phyloP scores from a whole-genome alignment of 306 rosid species.

The Gleditsia sinensis region DNA sequence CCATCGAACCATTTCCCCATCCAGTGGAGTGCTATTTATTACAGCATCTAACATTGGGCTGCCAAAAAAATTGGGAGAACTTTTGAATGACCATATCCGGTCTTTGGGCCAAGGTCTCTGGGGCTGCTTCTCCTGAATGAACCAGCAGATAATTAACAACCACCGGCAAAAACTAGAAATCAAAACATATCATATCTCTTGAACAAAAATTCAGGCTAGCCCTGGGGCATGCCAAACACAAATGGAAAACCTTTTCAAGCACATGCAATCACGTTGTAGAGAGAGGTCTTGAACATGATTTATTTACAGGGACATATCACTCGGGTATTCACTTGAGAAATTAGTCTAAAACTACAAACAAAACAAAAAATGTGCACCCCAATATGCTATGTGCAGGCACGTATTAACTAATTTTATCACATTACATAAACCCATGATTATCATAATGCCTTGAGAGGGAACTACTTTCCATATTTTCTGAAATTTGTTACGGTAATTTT shows the following conservation, averaged over 20 bases:
- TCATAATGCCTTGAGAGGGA: neutral
- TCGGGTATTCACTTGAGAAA: neutral
- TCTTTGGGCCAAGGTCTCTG: slow-evolving; percentile 94
- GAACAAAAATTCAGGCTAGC: no score
- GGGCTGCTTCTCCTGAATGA: slow-evolving; percentile 79
- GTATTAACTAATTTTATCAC: neutral
- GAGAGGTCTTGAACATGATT: neutral
- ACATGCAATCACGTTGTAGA: neutral
- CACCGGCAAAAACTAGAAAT: neutral
- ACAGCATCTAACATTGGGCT: slow-evolving; percentile 93
- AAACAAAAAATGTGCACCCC: no score
- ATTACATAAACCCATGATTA: neutral
- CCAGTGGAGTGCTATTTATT: slow-evolving; percentile 57
- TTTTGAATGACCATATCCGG: slow-evolving; percentile 86
- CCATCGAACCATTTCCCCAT: slow-evolving; percentile 93
- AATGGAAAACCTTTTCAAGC: neutral
- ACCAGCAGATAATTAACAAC: slow-evolving; percentile 24
- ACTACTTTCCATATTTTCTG: neutral
- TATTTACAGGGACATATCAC: neutral
- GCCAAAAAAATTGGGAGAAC: slow-evolving; percentile 63
- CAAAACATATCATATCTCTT: slow-evolving; percentile 22
- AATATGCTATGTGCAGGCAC: neutral
- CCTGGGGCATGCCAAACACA: neutral
- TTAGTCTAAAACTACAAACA: no score
- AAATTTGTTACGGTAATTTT: neutral